Base-by-base conservation (phyloP, 805 yeast genomes). In the Sugiyamaella smithiae region DNA sequence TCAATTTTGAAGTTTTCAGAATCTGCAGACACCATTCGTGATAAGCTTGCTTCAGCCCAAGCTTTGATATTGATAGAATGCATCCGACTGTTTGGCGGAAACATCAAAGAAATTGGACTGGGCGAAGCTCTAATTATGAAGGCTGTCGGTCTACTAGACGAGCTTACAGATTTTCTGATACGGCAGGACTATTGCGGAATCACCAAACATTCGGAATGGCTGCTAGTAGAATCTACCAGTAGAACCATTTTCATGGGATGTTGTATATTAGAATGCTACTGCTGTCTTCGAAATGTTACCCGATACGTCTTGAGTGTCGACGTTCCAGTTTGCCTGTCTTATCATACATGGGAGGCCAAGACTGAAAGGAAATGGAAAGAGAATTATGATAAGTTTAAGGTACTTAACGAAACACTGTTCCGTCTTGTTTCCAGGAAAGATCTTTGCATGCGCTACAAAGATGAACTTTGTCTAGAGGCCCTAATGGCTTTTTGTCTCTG, bases 41-140 rank as follows among this genome's bases (percentile, higher is more conserved):
- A 50, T 3, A 41, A 40, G 17, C 44, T 50, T 6, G 43, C 51
- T 9, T 17, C 41, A 12, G 35, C 44, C 5, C 53, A 50, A 31
- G 50, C 53, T 4, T 16, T 47, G 6, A 16, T 37, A n/a, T n/a
- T 50, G 17, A 38, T 46, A 5, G 48, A 28, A 4, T 24, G 44
- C 23, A 36, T 49, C n/a, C n/a, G 45, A 12, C 42, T 45, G 17
- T 48, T 24, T 29, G 23, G 44, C n/a, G 51, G 51, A 5, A 23
- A 24, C 11, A 36, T 45, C 19, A 16, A 17, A 14, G 16, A 36
- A 16, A 16, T 24, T 26, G 20, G 36, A 16, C 43, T 32, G 20
- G 48, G 26, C 3, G 48, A 45, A 12, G 22, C 22, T 11, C 12
- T 35, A 20, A 35, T 35, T 12, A 19, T 14, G 12, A 35, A 14